phyloP scores from a whole-genome alignment of 192 early-diverging fungal species.

The Coemansia sp. region DNA sequence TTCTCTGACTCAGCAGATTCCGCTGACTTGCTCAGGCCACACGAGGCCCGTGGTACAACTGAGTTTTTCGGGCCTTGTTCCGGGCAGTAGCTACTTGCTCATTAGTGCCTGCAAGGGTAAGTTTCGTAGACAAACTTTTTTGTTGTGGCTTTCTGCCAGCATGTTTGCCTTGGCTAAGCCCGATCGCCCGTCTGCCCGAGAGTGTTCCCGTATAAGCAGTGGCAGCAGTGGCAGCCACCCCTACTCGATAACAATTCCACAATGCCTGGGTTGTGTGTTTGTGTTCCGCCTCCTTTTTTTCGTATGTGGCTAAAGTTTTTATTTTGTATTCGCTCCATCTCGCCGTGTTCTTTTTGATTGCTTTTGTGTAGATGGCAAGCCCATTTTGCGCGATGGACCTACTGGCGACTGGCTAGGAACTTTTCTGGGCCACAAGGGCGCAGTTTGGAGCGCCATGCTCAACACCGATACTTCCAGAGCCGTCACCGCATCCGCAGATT shows the following conservation, averaged over 20 bases:
- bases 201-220: neutral
- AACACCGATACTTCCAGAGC: constrained; percentile 74
- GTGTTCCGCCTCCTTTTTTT: constrained; percentile 2
- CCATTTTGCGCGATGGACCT: constrained; percentile 81
- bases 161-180: neutral
- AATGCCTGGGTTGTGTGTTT: neutral
- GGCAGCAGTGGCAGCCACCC: neutral
- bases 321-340: neutral
- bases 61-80: constrained; percentile 72
- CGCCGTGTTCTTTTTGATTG: neutral
- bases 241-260: neutral
- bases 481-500: constrained; percentile 92
- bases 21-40: constrained; percentile 88
- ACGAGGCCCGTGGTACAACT: constrained; percentile 90
- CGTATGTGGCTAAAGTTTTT: neutral
- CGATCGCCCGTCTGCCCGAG: neutral
- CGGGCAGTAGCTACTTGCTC: constrained; percentile 74
- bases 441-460: constrained; percentile 86
- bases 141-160: neutral
- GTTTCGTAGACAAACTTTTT: constrained; percentile 1
- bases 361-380: constrained; percentile 68
- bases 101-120: constrained; percentile 84
- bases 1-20: constrained; percentile 57
- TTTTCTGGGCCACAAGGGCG: constrained; percentile 90
- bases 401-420: constrained; percentile 95